Evolutionary conservation across 2,329 filamentous ascomycete species (phyloP).

Genomic region (Pyrenophora graminea): DNA sequence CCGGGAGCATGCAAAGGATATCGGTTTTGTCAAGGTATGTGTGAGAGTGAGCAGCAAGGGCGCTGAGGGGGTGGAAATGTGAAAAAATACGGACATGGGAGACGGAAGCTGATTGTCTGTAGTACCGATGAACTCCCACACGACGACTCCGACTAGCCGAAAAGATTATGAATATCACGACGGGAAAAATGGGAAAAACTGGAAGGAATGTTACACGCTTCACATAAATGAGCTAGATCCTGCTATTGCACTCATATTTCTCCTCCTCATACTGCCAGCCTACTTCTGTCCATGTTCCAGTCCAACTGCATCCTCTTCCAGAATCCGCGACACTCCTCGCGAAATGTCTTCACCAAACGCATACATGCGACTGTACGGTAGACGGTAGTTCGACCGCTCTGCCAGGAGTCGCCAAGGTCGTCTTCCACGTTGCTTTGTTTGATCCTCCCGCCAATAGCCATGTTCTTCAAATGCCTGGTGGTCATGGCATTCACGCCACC

Average conservation of each 20-base stretch:
- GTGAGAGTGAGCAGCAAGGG: not conserved
- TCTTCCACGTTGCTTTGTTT: constrained; percentile 48
- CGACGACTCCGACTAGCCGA: too few species aligned
- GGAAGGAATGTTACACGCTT: too few species aligned
- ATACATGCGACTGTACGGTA: constrained; percentile 29
- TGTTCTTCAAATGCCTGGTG: too few species aligned
- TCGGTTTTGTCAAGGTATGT: constrained; percentile 67
- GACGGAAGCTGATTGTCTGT: not conserved
- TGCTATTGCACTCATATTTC: too few species aligned
- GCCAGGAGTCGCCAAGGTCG: constrained; percentile 11
- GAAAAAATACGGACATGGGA: not conserved
- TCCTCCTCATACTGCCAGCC: not conserved
- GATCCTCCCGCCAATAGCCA: constrained; percentile 44
- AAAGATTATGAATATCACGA: too few species aligned
- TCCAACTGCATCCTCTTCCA: not conserved
- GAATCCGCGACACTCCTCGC: too few species aligned
- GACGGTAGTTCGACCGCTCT: constrained; percentile 10
- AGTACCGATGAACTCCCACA: not conserved
- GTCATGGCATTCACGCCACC: constrained; percentile 48
- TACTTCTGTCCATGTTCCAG: not conserved
- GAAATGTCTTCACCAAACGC: not conserved
- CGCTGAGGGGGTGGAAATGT: too few species aligned
- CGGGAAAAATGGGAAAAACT: too few species aligned
- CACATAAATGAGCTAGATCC: too few species aligned
- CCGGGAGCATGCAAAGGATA: constrained; percentile 67